These are phyloP conservation scores for Pseudopithomyces chartarum DNA, from an alignment of 2,329 filamentous ascomycete genomes.

Conservation along the genomic window DNA sequence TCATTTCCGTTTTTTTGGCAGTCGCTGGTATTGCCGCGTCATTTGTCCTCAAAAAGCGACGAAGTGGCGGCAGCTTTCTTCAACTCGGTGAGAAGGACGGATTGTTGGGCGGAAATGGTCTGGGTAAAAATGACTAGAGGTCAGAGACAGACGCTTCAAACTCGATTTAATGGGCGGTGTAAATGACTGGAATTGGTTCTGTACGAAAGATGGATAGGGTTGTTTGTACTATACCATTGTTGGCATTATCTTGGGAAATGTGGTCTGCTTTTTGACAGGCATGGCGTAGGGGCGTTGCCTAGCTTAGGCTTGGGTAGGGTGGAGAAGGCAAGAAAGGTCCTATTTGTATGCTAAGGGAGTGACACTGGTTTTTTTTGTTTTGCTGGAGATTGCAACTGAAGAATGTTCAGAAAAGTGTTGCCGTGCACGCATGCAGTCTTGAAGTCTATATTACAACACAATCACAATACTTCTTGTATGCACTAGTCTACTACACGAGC, in stretches of 20 bases:
- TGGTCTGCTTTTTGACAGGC: not conserved
- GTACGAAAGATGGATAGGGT: not conserved
- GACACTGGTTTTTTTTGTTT: too few relatives aligned
- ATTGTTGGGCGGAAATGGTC: conserved; percentile 62
- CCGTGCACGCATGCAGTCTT: too few relatives aligned
- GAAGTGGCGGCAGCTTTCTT: conserved; percentile 61
- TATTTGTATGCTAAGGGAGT: not conserved
- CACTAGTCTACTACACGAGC: too few relatives aligned
- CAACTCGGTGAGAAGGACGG: conserved; percentile 72
- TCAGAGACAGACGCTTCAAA: not conserved
- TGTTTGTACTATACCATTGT: conserved; percentile 5
- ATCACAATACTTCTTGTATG: too few relatives aligned
- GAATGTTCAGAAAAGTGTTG: too few relatives aligned
- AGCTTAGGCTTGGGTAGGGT: not conserved
- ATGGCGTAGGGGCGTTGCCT: conserved; percentile 1
- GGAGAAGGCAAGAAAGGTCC: not conserved
- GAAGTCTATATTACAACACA: too few relatives aligned
- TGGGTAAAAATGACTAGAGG: conserved; percentile 40
- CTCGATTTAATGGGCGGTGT: not conserved
- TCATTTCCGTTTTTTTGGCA: conserved; percentile 58
- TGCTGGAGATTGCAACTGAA: too few relatives aligned
- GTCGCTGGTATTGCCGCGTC: conserved; percentile 59
- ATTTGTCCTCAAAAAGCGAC: conserved; percentile 37
- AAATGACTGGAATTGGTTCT: not conserved
- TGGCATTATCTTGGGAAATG: not conserved